Percentiles rank a stretch among this genome's conserved stretches.
Evolutionary conservation across 2,329 filamentous ascomycete genomes (phyloP).

Genomic region (Xylariaceae sp.): DNA sequence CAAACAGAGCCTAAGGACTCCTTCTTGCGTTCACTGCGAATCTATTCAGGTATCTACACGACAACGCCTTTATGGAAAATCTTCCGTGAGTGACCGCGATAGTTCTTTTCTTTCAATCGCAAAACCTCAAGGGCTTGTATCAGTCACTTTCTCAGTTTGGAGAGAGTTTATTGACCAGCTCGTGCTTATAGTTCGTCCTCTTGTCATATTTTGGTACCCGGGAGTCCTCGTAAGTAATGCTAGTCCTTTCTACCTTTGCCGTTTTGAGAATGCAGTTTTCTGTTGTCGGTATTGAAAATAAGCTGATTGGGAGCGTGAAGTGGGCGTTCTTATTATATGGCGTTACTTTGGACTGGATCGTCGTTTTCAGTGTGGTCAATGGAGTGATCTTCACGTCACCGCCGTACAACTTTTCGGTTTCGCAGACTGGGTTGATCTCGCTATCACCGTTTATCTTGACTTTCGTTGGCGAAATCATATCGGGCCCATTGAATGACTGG

Average conservation of each 20-base stretch:
- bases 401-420: slow-evolving; percentile 49
- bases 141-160: too few species aligned
- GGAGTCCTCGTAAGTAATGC: too few species aligned
- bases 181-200: too few species aligned
- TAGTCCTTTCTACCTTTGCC: too few species aligned
- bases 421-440: slow-evolving; percentile 47
- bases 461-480: slow-evolving; percentile 42
- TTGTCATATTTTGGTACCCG: slow-evolving; percentile 48
- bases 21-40: slow-evolving; percentile 31
- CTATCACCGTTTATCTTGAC: slow-evolving; percentile 47
- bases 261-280: too few species aligned
- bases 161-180: too few species aligned
- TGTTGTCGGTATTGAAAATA: too few species aligned
- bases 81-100: too few species aligned
- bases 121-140: too few species aligned
- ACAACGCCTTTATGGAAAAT: slow-evolving; percentile 38
- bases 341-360: slow-evolving; percentile 36
- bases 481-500: slow-evolving; percentile 45
- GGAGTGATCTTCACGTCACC: slow-evolving; percentile 46
- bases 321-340: slow-evolving; percentile 49
- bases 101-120: too few species aligned
- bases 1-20: slow-evolving; percentile 28
- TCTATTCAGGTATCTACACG: slow-evolving; percentile 36
- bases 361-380: slow-evolving; percentile 46
- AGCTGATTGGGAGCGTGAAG: too few species aligned